These are phyloP conservation scores for Zymoseptoria crescenta DNA, from an alignment of 2,329 filamentous ascomycete genomes.

Conservation along the genomic window DNA sequence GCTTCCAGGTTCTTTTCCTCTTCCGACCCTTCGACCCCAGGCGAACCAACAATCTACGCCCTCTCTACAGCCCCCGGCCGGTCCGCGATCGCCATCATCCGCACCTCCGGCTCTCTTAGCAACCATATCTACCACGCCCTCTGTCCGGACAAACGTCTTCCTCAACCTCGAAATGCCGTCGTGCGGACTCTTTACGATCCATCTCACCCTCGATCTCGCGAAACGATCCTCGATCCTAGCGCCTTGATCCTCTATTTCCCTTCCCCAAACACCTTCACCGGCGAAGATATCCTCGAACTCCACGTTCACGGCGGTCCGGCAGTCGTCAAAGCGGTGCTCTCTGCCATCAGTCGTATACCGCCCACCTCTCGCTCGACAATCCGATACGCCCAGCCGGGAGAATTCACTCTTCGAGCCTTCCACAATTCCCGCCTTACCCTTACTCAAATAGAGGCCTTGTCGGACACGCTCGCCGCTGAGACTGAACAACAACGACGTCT, in stretches of 20 bases:
- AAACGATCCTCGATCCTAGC: constrained; percentile 60
- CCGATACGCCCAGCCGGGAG: constrained; percentile 86
- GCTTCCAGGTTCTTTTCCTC: neutral
- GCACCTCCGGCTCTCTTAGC: constrained; percentile 75
- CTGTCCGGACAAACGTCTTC: constrained; percentile 48
- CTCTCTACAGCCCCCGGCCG: constrained; percentile 78
- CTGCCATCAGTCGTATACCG: constrained; percentile 50
- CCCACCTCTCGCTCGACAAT: constrained; percentile 36
- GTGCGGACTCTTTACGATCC: constrained; percentile 68
- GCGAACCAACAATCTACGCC: constrained; percentile 69
- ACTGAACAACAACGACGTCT: constrained; percentile 90
- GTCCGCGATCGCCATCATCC: constrained; percentile 83
- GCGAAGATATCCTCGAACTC: constrained; percentile 84
- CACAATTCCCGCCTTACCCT: constrained; percentile 78
- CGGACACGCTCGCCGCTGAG: constrained; percentile 54
- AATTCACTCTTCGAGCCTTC: constrained; percentile 91
- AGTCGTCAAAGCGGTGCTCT: constrained; percentile 76
- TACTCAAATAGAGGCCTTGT: constrained; percentile 65
- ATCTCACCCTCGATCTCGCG: constrained; percentile 28
- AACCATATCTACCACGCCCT: constrained; percentile 56
- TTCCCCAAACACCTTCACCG: constrained; percentile 73
- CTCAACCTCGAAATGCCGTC: constrained; percentile 56
- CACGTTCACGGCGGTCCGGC: constrained; percentile 91
- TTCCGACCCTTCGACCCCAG: neutral
- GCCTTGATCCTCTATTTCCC: constrained; percentile 80